A percentile compares a stretch with the other conserved stretches of the same genome.
Conservation (phyloP, 352 stramenopile species). For the Pythium chondricola region DNA sequence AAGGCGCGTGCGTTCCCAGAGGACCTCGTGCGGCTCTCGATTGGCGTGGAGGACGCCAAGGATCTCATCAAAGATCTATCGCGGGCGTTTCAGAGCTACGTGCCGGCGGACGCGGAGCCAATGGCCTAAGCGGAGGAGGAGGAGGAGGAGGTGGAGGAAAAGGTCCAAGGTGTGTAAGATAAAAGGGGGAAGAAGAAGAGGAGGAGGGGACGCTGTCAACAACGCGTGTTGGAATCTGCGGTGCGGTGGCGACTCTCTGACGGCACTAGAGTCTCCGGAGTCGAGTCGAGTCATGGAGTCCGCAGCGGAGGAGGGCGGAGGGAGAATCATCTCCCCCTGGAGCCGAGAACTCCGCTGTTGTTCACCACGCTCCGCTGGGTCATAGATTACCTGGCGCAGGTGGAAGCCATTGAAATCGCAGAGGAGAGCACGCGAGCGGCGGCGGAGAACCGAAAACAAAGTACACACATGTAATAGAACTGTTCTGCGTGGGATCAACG, state of each 20-base stretch:
- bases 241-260: slow-evolving; percentile 16
- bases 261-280: slow-evolving; percentile 15
- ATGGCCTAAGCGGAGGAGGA: not conserved
- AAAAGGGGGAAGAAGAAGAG: not conserved
- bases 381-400: no score
- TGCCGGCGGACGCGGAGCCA: not conserved
- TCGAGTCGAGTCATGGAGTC: slow-evolving; percentile 17
- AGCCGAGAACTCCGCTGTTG: slow-evolving; percentile 3
- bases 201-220: not conserved
- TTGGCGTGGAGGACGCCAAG: slow-evolving; percentile 92
- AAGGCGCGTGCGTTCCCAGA: slow-evolving; percentile 89
- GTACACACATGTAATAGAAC: no score
- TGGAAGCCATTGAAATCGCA: no score
- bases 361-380: no score
- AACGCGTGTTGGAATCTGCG: not conserved
- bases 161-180: not conserved
- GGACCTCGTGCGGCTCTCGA: slow-evolving; percentile 90
- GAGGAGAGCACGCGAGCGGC: no score
- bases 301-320: not conserved
- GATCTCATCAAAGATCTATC: slow-evolving; percentile 94
- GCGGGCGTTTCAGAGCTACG: slow-evolving; percentile 82
- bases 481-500: no score
- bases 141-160: not conserved
- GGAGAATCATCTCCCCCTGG: no score
- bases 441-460: no score